Percentiles rank a stretch among this genome's conserved stretches.
phyloP scores from a whole-genome alignment of 768 basidiomycete species.

The Lepiota venenata region DNA sequence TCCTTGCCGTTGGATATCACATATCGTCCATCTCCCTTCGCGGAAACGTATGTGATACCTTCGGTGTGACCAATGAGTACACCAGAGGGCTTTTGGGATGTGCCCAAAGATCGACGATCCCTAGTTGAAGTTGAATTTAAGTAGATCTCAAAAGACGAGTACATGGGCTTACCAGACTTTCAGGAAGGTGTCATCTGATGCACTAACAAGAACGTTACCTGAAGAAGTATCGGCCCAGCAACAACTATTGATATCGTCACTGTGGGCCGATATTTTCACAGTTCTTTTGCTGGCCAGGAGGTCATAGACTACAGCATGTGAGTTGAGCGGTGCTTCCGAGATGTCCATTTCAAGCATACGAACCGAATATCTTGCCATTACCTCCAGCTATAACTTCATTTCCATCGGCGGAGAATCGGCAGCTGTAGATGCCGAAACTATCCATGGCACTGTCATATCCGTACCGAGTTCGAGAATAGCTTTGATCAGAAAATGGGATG shows the following conservation, averaged over 20 bases:
- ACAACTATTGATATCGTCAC: conserved; percentile 91
- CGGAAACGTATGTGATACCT: conserved; percentile 90
- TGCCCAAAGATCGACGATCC: conserved; percentile 54
- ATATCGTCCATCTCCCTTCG: conserved; percentile 96
- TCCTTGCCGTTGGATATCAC: conserved; percentile 96
- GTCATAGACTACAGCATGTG: conserved; percentile 72
- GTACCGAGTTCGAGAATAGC: conserved; percentile 28
- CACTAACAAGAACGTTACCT: conserved; percentile 92
- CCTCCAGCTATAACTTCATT: conserved; percentile 95
- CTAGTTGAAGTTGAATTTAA: conserved; percentile 24
- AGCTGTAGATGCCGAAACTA: conserved; percentile 83
- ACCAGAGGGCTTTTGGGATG: conserved; percentile 77
- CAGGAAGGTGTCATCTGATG: conserved; percentile 90
- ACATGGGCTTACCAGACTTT: conserved; percentile 82
- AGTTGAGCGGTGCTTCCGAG: not conserved
- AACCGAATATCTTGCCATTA: conserved; percentile 73
- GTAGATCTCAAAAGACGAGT: conserved; percentile 41
- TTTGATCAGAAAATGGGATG: conserved; percentile 52
- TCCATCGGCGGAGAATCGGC: conserved; percentile 94
- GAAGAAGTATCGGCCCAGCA: conserved; percentile 94
- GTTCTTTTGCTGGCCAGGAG: conserved; percentile 74
- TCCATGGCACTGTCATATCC: conserved; percentile 36
- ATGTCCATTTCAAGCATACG: conserved; percentile 4
- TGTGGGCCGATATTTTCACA: conserved; percentile 84
- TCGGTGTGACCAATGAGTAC: conserved; percentile 95